Percentiles rank a stretch among this genome's conserved stretches.
phyloP scores from a whole-genome alignment of 768 basidiomycete genomes.

The Mycena polygramma region DNA sequence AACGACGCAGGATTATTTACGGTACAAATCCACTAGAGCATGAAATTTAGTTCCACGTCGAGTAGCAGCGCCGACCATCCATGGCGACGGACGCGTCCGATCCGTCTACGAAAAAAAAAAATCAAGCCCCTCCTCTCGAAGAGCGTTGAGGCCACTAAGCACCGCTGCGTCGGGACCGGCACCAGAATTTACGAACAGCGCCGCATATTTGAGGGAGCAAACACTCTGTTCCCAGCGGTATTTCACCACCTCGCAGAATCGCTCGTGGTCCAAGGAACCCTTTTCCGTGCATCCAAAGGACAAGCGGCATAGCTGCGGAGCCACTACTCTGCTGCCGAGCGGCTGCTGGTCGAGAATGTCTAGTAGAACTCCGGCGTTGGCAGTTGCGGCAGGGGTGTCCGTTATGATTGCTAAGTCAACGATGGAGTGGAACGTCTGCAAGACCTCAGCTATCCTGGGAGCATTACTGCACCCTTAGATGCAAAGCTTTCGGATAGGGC shows the following conservation, averaged over 20 bases:
- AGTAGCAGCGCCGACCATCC: background rate
- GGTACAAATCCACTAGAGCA: too few species aligned
- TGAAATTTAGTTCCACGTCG: background rate
- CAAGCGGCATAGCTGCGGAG: background rate
- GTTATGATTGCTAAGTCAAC: slow-evolving; percentile 2
- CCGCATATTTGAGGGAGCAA: background rate
- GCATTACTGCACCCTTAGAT: background rate
- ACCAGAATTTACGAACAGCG: background rate
- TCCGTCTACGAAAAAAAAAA: background rate
- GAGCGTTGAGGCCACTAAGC: too few species aligned
- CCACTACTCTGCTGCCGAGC: background rate
- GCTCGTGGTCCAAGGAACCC: background rate
- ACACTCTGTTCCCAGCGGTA: background rate
- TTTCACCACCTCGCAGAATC: background rate
- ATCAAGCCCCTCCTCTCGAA: background rate
- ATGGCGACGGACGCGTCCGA: background rate
- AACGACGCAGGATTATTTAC: too few species aligned
- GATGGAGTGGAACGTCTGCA: slow-evolving; percentile 5
- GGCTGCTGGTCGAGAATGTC: background rate
- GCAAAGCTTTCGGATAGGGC: background rate
- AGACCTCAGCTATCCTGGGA: background rate
- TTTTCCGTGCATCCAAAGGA: background rate
- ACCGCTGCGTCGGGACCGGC: background rate
- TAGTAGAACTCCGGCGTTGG: background rate
- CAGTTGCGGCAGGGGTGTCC: too few species aligned